phyloP scores from a whole-genome alignment of 495 filamentous ascomycete genomes.

The Hypoxylon intermedium region DNA sequence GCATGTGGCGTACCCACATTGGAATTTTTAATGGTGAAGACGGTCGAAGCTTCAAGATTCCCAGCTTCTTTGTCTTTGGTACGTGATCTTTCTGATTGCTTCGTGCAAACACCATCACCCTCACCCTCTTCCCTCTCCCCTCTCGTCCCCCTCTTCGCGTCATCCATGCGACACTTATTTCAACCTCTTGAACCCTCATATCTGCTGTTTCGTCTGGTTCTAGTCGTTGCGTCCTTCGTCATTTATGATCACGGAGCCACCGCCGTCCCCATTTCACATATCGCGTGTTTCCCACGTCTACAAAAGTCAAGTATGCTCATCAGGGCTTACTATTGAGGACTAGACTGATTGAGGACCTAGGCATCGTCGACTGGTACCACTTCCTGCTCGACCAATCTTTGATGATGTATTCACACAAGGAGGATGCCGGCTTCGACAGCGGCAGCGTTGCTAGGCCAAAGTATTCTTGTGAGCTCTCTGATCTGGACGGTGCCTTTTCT shows the following conservation, averaged over 20 bases:
- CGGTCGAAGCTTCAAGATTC: not conserved
- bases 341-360: not conserved
- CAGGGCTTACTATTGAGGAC: too few relatives aligned
- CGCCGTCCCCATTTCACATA: too few relatives aligned
- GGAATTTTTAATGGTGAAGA: not conserved
- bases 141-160: not conserved
- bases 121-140: not conserved
- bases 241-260: too few relatives aligned
- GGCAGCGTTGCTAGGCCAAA: not conserved
- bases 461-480: conserved; percentile 7
- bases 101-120: conserved; percentile 19
- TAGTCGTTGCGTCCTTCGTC: too few relatives aligned
- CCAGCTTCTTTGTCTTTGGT: conserved; percentile 8
- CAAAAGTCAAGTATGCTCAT: too few relatives aligned
- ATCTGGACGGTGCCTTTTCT: not conserved
- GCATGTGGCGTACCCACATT: not conserved
- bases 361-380: not conserved
- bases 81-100: conserved; percentile 18
- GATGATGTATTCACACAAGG: not conserved
- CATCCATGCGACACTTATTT: not conserved
- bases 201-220: too few relatives aligned
- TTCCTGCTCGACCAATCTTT: not conserved
- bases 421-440: not conserved
- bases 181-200: too few relatives aligned
- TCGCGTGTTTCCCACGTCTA: too few relatives aligned